Conservation (phyloP, 768 basidiomycete species). For the Termitomyces eurrhizus region DNA sequence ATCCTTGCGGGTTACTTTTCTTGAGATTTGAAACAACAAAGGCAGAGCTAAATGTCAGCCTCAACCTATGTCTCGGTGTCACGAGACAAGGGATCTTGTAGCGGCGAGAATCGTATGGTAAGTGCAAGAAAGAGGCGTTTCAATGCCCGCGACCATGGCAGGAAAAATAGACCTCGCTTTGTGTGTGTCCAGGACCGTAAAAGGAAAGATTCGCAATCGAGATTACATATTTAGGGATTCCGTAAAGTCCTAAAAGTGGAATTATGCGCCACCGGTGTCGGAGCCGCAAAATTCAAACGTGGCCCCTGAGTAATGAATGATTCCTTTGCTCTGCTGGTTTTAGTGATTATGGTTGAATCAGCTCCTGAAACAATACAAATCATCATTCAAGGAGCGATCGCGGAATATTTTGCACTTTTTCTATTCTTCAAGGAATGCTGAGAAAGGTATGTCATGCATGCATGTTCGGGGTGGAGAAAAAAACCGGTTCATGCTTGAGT, state of each 20-base stretch:
- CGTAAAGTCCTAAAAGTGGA: no score
- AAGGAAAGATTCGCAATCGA: not conserved
- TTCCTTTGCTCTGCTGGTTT: not conserved
- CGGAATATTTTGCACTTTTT: not conserved
- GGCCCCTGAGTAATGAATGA: not conserved
- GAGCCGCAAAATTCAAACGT: not conserved
- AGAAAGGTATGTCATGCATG: not conserved
- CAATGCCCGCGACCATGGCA: not conserved
- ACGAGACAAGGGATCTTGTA: not conserved
- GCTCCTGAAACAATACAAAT: not conserved
- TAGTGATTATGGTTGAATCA: no score
- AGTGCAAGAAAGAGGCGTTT: not conserved
- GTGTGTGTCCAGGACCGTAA: not conserved
- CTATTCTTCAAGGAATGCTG: not conserved
- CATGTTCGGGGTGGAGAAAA: not conserved
- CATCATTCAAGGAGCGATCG: not conserved
- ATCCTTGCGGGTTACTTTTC: no score
- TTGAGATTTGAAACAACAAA: no score
- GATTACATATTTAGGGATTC: no score
- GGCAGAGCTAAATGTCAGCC: no score
- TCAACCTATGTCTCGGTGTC: no score
- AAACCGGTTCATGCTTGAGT: not conserved
- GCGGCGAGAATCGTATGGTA: not conserved
- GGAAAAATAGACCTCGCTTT: not conserved
- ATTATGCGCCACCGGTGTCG: not conserved